Evolutionary conservation across 495 filamentous ascomycete genomes (phyloP), one percentile per base, ranked within the genome.

Genomic region (Penicillium macrosclerotiorum): DNA sequence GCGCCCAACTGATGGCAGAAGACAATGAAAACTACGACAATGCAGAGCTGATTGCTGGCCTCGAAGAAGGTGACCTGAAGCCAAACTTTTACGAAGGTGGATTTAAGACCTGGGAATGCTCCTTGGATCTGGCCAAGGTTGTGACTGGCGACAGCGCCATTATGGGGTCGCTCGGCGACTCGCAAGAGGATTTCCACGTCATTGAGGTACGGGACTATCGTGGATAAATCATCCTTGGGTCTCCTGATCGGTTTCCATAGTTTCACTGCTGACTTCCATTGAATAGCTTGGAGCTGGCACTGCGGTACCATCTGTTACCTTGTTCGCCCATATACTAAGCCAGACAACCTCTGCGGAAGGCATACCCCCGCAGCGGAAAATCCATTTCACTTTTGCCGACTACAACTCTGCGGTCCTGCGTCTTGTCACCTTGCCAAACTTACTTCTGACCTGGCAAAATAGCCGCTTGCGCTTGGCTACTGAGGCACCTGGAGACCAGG

Each of bases 91-190:
- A 98, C 64, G 93, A 98, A 64, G 93, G 93, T 27, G 93, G 93
- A n/a, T 91, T 96, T 68, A 97, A 98, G 72, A 95, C 89, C 52
- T 98, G 93, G 93, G 93, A 98, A 68, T 95, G 93, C 69, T 84
- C 86, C 8, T 68, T 94, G 41, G 93, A 97, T 68, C 69, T 98
- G 14, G 90, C 89, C 12, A 85, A 78, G 54, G 77, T 89, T 18
- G 53, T 64, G 32, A 32, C 51, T 23, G 42, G 48, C 3, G 59
- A 65, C 19, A 41, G 31, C 8, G 51, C 43, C 3, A 29, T 42
- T 12, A 32, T 36, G 6, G 47, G 45, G 14, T 45, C 51, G 54
- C 18, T 53, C 40, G 39, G 19, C 3, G 36, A 60, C n/a, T 57
- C 68, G 32, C 65, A 68, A 34, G 50, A 60, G 19, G 69, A 71